Percentiles rank a stretch among this genome's conserved stretches.
These are phyloP conservation scores for Zymoseptoria crescenta DNA, from an alignment of 2,329 filamentous ascomycete genomes.

Conservation along the genomic window DNA sequence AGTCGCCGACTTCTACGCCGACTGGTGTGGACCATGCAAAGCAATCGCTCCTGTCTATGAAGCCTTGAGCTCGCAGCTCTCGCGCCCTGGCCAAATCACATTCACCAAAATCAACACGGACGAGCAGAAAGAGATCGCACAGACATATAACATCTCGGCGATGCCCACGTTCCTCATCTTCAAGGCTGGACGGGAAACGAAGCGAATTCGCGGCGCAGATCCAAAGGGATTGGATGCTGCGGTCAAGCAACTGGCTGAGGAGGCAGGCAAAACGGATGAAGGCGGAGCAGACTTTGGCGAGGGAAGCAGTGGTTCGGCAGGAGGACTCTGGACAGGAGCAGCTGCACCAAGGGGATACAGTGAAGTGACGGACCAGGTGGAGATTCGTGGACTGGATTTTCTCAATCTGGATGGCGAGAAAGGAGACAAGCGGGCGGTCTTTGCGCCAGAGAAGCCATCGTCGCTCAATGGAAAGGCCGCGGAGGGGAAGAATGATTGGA, in stretches of 20 bases:
- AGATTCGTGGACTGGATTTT: constrained; percentile 72
- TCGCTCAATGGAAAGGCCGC: constrained; percentile 49
- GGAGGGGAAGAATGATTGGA: constrained; percentile 62
- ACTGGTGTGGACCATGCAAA: constrained; percentile 80
- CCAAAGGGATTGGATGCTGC: constrained; percentile 60
- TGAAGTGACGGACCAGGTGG: constrained; percentile 76
- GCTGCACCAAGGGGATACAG: constrained; percentile 69
- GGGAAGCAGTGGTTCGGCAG: constrained; percentile 33
- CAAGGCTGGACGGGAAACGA: constrained; percentile 32
- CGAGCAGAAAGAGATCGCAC: constrained; percentile 62
- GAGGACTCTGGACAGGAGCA: constrained; percentile 60
- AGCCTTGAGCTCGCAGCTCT: constrained; percentile 61
- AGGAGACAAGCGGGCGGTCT: constrained; percentile 64
- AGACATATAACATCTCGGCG: constrained; percentile 63
- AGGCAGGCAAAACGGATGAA: constrained; percentile 43
- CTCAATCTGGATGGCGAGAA: constrained; percentile 76
- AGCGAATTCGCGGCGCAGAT: constrained; percentile 55
- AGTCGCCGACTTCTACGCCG: constrained; percentile 83
- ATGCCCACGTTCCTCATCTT: constrained; percentile 88
- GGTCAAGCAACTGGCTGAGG: constrained; percentile 61
- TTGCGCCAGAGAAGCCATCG: constrained; percentile 59
- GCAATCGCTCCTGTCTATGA: constrained; percentile 78
- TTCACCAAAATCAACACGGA: constrained; percentile 88
- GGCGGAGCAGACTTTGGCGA: constrained; percentile 33
- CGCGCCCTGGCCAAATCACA: constrained; percentile 63